Conservation (phyloP, 169 alveolate species). For the Eimeria maxima region DNA sequence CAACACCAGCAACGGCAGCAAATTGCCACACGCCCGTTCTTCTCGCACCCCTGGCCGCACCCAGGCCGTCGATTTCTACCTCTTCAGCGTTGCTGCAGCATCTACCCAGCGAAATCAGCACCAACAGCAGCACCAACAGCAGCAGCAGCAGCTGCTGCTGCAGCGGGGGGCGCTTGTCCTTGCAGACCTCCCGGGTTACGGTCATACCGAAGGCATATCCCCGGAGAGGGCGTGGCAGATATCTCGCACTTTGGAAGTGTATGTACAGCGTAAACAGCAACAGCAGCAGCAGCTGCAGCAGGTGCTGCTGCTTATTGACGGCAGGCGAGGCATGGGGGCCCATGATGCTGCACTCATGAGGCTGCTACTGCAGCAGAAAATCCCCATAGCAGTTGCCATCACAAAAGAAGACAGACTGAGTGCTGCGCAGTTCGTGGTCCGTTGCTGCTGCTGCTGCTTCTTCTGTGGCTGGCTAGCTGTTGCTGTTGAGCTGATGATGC, state of each 20-base stretch:
- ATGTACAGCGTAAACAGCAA: conserved; percentile 31
- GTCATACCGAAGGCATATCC: conserved; percentile 68
- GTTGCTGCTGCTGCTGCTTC: conserved; percentile 27
- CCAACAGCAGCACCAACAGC: too few species aligned
- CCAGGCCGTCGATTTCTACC: conserved; percentile 72
- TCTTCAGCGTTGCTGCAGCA: conserved; percentile 1
- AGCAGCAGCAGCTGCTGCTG: not conserved
- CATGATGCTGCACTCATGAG: conserved; percentile 50
- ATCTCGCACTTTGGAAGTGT: conserved; percentile 35
- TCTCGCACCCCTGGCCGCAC: conserved; percentile 82
- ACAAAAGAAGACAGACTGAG: conserved; percentile 64
- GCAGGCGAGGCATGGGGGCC: conserved; percentile 50
- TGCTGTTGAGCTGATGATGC: not conserved
- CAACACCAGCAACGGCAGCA: conserved; percentile 38
- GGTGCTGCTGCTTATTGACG: conserved; percentile 72
- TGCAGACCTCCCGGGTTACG: conserved; percentile 83
- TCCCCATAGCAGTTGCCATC: not conserved
- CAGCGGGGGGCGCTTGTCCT: conserved; percentile 65
- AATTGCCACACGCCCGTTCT: conserved; percentile 61
- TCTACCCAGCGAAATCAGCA: too few species aligned
- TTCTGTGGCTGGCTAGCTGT: not conserved
- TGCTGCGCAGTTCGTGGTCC: conserved; percentile 1
- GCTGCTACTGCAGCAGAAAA: conserved; percentile 19
- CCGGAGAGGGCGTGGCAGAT: conserved; percentile 17
- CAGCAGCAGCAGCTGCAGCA: too few species aligned